Conservation (phyloP, 306 rosid genomes). For the Medicago lupulina region DNA sequence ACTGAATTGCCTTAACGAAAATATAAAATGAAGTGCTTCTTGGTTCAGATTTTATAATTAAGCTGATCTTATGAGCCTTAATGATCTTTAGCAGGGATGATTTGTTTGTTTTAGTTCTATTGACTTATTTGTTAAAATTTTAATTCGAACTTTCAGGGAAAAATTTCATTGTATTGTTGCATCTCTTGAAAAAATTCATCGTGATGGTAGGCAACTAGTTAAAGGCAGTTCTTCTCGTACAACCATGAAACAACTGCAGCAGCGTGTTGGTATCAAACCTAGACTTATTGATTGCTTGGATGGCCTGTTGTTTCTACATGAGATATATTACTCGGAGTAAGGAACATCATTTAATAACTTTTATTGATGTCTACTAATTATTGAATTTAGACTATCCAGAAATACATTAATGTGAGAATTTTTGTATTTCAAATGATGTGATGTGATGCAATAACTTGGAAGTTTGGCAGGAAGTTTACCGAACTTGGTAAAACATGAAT, state of each 20-base stretch:
- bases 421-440: slow-evolving; percentile 17
- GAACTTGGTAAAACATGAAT: not conserved
- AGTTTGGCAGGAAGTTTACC: not conserved
- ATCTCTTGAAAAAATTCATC: slow-evolving; percentile 71
- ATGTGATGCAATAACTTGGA: slow-evolving; percentile 1
- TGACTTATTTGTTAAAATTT: not conserved
- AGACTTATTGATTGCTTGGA: slow-evolving; percentile 76
- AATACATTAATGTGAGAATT: slow-evolving; percentile 10
- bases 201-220: slow-evolving; percentile 67
- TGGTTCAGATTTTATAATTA: too few relatives aligned
- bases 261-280: slow-evolving; percentile 74
- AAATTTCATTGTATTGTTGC: slow-evolving; percentile 64
- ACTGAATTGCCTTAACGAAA: too few relatives aligned
- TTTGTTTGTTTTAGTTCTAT: not conserved
- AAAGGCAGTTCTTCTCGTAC: slow-evolving; percentile 64
- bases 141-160: slow-evolving; percentile 59
- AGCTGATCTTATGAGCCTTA: not conserved
- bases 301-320: slow-evolving; percentile 73
- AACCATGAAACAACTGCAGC: slow-evolving; percentile 66
- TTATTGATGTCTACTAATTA: slow-evolving; percentile 10
- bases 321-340: slow-evolving; percentile 82
- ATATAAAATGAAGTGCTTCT: too few relatives aligned
- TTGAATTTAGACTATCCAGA: slow-evolving; percentile 23
- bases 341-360: slow-evolving; percentile 27
- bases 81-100: slow-evolving; percentile 3